phyloP scores from a whole-genome alignment of 768 basidiomycete genomes.

The Psilocybe sp. region DNA sequence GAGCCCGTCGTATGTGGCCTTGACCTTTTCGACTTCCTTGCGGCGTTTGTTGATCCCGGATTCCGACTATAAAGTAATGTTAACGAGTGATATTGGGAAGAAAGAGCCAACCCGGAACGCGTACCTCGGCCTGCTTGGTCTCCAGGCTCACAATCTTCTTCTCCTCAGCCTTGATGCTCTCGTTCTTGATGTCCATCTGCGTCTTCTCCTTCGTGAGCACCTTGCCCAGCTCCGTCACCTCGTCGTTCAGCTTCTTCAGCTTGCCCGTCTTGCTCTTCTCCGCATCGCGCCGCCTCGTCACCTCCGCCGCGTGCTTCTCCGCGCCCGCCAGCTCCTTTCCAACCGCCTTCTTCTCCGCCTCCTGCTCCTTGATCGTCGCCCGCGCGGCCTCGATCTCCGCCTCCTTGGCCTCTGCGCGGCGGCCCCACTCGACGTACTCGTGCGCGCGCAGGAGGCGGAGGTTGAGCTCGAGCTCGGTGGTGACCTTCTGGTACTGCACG shows the following conservation, averaged over 20 bases:
- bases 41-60: conserved; percentile 57
- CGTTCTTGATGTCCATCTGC: conserved; percentile 79
- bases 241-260: conserved; percentile 80
- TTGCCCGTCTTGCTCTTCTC: conserved; percentile 94
- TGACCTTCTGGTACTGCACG: conserved; percentile 87
- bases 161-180: conserved; percentile 78
- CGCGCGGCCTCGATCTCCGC: conserved; percentile 50
- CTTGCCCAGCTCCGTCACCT: conserved; percentile 75
- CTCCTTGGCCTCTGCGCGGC: conserved; percentile 42
- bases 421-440: conserved; percentile 73
- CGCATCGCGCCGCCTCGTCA: conserved; percentile 74
- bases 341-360: conserved; percentile 31
- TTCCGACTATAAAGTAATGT: conserved; percentile 45
- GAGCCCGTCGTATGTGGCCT: conserved; percentile 52
- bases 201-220: conserved; percentile 79
- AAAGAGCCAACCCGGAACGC: conserved; percentile 13
- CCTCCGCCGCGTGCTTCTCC: conserved; percentile 63
- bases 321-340: conserved; percentile 54
- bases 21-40: conserved; percentile 52
- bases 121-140: conserved; percentile 60
- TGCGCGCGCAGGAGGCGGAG: conserved; percentile 80
- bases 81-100: neutral
- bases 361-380: conserved; percentile 38
- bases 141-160: conserved; percentile 49
- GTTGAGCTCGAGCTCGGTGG: conserved; percentile 83